Evolutionary conservation across 2,329 filamentous ascomycete species (phyloP).

Genomic region (Sporothrix pseudoabietina): DNA sequence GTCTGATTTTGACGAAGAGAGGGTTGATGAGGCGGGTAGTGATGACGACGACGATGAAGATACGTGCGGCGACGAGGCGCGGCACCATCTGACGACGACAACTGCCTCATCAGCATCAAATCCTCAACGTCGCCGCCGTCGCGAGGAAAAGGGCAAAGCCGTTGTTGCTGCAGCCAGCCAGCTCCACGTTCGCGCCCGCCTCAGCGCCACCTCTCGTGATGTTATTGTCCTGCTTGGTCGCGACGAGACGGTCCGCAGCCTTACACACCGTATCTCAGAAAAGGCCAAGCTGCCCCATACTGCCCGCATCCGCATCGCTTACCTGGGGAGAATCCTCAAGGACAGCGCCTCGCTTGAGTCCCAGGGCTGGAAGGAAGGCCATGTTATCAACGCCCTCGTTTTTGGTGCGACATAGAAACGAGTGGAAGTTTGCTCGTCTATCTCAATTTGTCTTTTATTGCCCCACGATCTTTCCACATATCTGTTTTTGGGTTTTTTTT

Average conservation of each 20-base stretch:
- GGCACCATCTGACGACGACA: constrained; percentile 20
- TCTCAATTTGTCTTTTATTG: neutral
- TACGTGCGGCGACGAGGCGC: constrained; percentile 29
- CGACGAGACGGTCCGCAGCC: constrained; percentile 63
- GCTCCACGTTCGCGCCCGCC: constrained; percentile 60
- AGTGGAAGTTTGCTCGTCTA: neutral
- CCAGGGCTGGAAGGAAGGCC: constrained; percentile 74
- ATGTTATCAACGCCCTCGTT: constrained; percentile 77
- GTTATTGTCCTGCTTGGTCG: constrained; percentile 60
- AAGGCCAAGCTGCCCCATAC: constrained; percentile 62
- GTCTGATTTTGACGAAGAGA: constrained; percentile 36
- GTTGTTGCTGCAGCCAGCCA: constrained; percentile 44
- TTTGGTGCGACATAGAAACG: constrained; percentile 42
- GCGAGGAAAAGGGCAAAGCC: constrained; percentile 59
- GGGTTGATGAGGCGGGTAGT: constrained; percentile 27
- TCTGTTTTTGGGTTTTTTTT: neutral
- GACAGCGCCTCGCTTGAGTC: constrained; percentile 65
- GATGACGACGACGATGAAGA: constrained; percentile 25
- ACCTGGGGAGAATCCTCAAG: constrained; percentile 78
- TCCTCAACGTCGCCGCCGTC: constrained; percentile 34
- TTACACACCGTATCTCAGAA: constrained; percentile 65
- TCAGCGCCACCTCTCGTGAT: constrained; percentile 69
- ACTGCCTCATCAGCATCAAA: neutral
- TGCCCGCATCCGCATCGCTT: constrained; percentile 70
- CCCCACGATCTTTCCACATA: neutral